phyloP scores from a whole-genome alignment of 2,329 filamentous ascomycete species.

The Alternaria arbusti region DNA sequence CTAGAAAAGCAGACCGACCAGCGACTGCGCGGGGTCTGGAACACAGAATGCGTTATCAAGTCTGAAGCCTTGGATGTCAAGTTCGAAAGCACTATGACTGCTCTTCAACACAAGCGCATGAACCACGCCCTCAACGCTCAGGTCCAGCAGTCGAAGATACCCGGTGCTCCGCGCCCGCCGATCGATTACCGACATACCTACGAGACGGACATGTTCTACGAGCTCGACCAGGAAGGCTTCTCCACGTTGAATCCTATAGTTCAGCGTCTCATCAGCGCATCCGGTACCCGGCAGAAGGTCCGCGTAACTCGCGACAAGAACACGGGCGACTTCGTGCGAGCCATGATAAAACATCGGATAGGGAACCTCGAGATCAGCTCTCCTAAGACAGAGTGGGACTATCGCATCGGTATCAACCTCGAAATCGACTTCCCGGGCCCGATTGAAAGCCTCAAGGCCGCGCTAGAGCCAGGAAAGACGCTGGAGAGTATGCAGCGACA shows the following conservation, averaged over 20 bases:
- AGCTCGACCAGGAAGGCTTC: constrained; percentile 59
- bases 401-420: constrained; percentile 90
- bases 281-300: constrained; percentile 33
- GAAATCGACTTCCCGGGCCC: constrained; percentile 83
- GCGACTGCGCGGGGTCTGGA: constrained; percentile 69
- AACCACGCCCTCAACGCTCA: constrained; percentile 83
- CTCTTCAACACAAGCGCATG: constrained; percentile 84
- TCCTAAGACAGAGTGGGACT: constrained; percentile 80
- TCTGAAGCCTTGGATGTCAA: constrained; percentile 31
- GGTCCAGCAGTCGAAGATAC: constrained; percentile 61
- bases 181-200: constrained; percentile 82
- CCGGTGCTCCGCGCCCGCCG: constrained; percentile 58
- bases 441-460: constrained; percentile 59
- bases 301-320: constrained; percentile 76
- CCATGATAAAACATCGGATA: constrained; percentile 91
- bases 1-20: constrained; percentile 74
- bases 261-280: constrained; percentile 61
- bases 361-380: constrained; percentile 87
- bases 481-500: constrained; percentile 63
- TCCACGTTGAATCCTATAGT: constrained; percentile 55
- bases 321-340: constrained; percentile 71
- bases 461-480: constrained; percentile 51
- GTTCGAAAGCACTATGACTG: constrained; percentile 90
- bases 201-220: constrained; percentile 81
- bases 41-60: constrained; percentile 58